Evolutionary conservation across 2,329 filamentous ascomycete species (phyloP).

Genomic region (Juglanconis sp.): DNA sequence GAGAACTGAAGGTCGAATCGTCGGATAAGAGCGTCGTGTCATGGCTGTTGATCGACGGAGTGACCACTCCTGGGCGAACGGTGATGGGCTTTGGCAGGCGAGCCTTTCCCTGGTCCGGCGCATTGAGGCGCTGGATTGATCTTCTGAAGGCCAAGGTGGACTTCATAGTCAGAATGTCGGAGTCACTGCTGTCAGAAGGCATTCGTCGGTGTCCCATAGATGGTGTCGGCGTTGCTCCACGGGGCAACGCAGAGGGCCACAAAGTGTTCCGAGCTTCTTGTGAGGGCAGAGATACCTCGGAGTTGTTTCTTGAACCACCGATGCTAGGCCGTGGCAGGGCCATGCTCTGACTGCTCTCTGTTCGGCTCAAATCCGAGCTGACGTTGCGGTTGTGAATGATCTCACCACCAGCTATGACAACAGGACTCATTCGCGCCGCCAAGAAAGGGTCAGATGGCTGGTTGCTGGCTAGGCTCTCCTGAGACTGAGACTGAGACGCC

Average conservation of each 20-base stretch:
- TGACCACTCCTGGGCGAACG: slow-evolving; percentile 34
- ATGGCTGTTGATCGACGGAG: slow-evolving; percentile 53
- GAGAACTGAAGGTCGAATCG: slow-evolving; percentile 46
- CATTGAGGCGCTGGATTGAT: slow-evolving; percentile 50
- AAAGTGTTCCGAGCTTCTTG: slow-evolving; percentile 42
- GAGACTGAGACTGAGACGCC: slow-evolving; percentile 35
- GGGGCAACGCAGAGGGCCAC: slow-evolving; percentile 54
- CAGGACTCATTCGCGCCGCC: slow-evolving; percentile 60
- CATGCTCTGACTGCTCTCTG: slow-evolving; percentile 49
- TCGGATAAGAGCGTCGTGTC: slow-evolving; percentile 57
- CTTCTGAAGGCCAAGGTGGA: slow-evolving; percentile 53
- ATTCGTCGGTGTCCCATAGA: slow-evolving; percentile 31
- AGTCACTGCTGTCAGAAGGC: slow-evolving; percentile 57
- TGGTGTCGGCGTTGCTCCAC: slow-evolving; percentile 25
- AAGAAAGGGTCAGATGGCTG: slow-evolving; percentile 54
- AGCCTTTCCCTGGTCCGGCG: slow-evolving; percentile 40
- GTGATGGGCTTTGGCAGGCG: slow-evolving; percentile 53
- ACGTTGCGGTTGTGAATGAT: slow-evolving; percentile 59
- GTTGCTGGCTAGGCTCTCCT: slow-evolving; percentile 47
- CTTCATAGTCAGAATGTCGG: slow-evolving; percentile 45
- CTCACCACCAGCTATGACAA: slow-evolving; percentile 63
- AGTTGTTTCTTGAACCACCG: slow-evolving; percentile 38
- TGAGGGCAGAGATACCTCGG: slow-evolving; percentile 39
- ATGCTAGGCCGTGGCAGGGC: slow-evolving; percentile 38
- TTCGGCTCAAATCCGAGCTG: slow-evolving; percentile 44